Base-by-base conservation (phyloP, 2,329 filamentous ascomycete genomes). In the Botrytis tulipae region DNA sequence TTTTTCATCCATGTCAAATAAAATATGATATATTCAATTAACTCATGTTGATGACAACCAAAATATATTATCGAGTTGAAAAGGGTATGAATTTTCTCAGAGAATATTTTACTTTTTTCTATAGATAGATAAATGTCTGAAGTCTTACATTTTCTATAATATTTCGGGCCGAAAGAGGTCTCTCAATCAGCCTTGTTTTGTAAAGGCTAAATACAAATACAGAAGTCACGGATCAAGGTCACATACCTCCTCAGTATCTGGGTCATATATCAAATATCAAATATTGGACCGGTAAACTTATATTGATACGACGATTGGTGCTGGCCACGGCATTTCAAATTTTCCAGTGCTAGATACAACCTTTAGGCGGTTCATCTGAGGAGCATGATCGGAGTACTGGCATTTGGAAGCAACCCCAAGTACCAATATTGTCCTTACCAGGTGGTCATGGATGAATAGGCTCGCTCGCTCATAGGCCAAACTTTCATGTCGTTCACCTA, bases 11-110 rank as follows among this genome's bases (percentile, higher is more conserved):
- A 75, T 72, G 73, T 69, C 62, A 67, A 46, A 73, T 22, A 40
- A 29, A 73, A 76, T 75, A 76, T 76, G 75, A 76, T 73, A 20
- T 68, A 74, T 76, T 25, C 75, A 74, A 68, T 40, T 29, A 54
- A 40, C 32, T 54, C 46, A 54, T 51, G 12, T 66, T 40, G 9
- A 32, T 18, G 32, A 29, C 32, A 37, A 40, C 37, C 35, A 7
- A 54, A 29, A 68, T n/a, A 68, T 12, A 48, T 48, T 14, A 42
- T 66, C 20, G 12, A 18, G 25, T 29, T 29, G 20, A 29, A n/a
- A 67, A 54, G 65, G n/a, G 51, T 67, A 40, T 67, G 35, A 10
- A 18, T 14, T 54, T 54, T n/a, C 7, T 37, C 32, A 20, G 18
- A 8, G 25, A n/a, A 10, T 20, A 29, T 7, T 67, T 51, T 32